phyloP scores from a whole-genome alignment of 1,139 yeast species.

The Nakaseomyces delphensis region DNA sequence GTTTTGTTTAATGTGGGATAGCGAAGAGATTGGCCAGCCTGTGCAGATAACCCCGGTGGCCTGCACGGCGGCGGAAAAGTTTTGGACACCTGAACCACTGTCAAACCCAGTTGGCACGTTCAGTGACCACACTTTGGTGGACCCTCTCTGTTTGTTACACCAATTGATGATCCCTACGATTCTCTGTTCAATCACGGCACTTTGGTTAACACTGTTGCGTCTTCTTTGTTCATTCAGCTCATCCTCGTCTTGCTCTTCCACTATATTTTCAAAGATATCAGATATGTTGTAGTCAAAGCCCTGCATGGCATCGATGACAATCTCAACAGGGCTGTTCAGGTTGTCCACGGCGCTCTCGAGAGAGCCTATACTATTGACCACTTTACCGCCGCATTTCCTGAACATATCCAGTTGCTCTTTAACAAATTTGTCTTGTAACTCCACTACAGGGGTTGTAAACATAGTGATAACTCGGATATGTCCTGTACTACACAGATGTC shows the following conservation, averaged over 20 bases:
- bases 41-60: constrained; percentile 47
- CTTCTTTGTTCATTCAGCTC: background rate
- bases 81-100: constrained; percentile 64
- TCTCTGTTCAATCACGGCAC: constrained; percentile 15
- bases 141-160: constrained; percentile 50
- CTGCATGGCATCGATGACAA: constrained; percentile 72
- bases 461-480: constrained; percentile 51
- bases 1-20: constrained; percentile 42
- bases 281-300: constrained; percentile 65
- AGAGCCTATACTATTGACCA: constrained; percentile 34
- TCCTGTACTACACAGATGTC: constrained; percentile 56
- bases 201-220: constrained; percentile 8
- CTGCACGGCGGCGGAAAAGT: constrained; percentile 27
- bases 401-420: constrained; percentile 46
- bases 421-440: constrained; percentile 23
- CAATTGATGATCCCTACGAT: constrained; percentile 44
- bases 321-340: constrained; percentile 66
- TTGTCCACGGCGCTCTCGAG: constrained; percentile 35
- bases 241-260: constrained; percentile 34
- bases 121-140: constrained; percentile 51
- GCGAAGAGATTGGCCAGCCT: constrained; percentile 66
- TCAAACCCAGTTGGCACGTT: constrained; percentile 83
- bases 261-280: constrained; percentile 40
- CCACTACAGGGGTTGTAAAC: constrained; percentile 20
- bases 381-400: constrained; percentile 46